These are phyloP conservation scores for Lunasporangiospora selenospora DNA, from an alignment of 192 early-diverging fungal genomes.

Conservation along the genomic window DNA sequence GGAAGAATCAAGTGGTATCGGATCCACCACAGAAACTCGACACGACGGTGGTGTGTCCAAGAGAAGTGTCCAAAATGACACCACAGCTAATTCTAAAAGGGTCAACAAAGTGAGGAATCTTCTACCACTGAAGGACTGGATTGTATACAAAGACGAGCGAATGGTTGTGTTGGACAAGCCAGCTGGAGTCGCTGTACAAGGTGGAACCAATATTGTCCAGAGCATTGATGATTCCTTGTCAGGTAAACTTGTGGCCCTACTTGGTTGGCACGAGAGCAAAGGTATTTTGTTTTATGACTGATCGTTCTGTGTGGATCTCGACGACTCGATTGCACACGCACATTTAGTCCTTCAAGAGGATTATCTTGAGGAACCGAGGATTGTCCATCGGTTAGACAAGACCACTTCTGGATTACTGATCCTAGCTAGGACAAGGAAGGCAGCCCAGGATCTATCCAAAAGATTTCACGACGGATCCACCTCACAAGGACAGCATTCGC, in stretches of 20 bases:
- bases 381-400: conserved; percentile 28
- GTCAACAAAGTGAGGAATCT: too few species aligned
- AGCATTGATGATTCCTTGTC: conserved; percentile 17
- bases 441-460: conserved; percentile 19
- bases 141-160: conserved; percentile 22
- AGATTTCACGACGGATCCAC: conserved; percentile 16
- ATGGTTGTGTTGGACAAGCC: conserved; percentile 26
- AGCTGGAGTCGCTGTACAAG: conserved; percentile 20
- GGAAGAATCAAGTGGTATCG: too few species aligned
- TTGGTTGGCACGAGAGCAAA: too few species aligned
- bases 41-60: too few species aligned
- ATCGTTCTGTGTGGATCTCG: background rate
- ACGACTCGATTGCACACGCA: too few species aligned
- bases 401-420: conserved; percentile 25
- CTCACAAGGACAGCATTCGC: background rate
- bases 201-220: conserved; percentile 8
- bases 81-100: too few species aligned
- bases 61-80: too few species aligned
- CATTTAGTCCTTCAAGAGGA: conserved; percentile 13
- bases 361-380: conserved; percentile 12
- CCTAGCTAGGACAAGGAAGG: conserved; percentile 31
- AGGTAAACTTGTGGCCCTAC: conserved; percentile 9
- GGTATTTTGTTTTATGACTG: too few species aligned
- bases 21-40: too few species aligned
- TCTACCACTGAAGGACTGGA: conserved; percentile 22